Conservation (phyloP, 768 basidiomycete species). For the Tylopilus balloui region DNA sequence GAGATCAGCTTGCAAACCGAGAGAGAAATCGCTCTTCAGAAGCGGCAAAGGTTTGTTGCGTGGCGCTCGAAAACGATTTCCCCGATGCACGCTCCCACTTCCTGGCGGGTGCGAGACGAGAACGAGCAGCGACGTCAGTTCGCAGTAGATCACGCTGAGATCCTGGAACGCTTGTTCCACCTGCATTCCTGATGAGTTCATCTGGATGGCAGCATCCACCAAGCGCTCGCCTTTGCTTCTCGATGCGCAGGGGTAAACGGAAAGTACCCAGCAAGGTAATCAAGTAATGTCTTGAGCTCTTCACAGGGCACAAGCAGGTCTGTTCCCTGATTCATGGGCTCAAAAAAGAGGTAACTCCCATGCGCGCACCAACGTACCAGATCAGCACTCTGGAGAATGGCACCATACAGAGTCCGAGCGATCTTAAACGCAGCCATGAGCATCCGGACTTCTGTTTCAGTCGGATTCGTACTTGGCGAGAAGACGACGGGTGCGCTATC, state of each 20-base stretch:
- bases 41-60: conserved; percentile 18
- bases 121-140: conserved; percentile 62
- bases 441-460: conserved; percentile 58
- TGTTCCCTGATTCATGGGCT: conserved; percentile 19
- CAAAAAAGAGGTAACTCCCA: conserved; percentile 1
- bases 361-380: conserved; percentile 21
- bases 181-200: conserved; percentile 34
- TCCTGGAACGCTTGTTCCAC: conserved; percentile 62
- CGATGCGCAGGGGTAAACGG: conserved; percentile 59
- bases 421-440: conserved; percentile 57
- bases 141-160: conserved; percentile 74
- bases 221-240: conserved; percentile 50
- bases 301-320: conserved; percentile 32
- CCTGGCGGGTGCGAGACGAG: conserved; percentile 31
- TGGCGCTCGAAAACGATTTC: conserved; percentile 8
- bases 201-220: neutral
- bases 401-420: conserved; percentile 54
- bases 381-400: conserved; percentile 46
- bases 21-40: conserved; percentile 15
- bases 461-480: conserved; percentile 54
- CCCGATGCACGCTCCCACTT: conserved; percentile 3
- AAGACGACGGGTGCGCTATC: conserved; percentile 85
- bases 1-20: conserved; percentile 41
- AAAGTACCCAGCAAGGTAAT: conserved; percentile 79
- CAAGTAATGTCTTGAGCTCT: conserved; percentile 56